Base-by-base conservation (phyloP, 768 basidiomycete genomes). In the Suillus tomentosus region DNA sequence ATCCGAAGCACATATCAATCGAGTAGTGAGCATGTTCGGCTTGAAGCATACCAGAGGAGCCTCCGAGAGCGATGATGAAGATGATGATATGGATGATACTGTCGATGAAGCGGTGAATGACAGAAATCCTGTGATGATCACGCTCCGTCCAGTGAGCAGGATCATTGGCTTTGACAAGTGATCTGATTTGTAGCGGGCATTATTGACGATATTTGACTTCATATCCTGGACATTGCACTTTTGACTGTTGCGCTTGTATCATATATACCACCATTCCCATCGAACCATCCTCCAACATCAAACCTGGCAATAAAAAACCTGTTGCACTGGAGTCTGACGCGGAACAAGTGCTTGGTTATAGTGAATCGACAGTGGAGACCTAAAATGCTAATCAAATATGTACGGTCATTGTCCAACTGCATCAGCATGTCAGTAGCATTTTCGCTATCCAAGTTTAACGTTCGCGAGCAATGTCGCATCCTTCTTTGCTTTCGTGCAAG, bases 1-100 rank as follows among this genome's bases (percentile, higher is more conserved):
- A 56, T 76, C 81, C 9, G 78, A 79, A 63, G 80, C 79, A 27
- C 79, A 76, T 50, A 79, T 78, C 42, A 77, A 63, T 61, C 79
- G 66, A 76, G 83, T 87, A 3, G 80, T 88, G 67, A 90, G 88
- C 67, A 85, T 90, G 76, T 83, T 89, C 60, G 86, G 87, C 2
- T 67, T 84, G 14, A 84, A 84, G 43, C 81, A 84, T 61, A 74
- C 82, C 42, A 76, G 84, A 31, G 72, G 81, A 61, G 76, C 80
- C 27, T 83, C 85, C 3, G 89, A 89, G 67, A 89, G 88, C 68
- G 88, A 87, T 50, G 85, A 81, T 5, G 79, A 78, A 54, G 84
- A 81, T 60, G 83, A 84, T 61, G 83, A 74, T 13, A 79, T 84
- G 63, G 70, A 80, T 64, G 85, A 83, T 64, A 79, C 81, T 48